Base-by-base conservation (phyloP, 805 yeast species). In the Lipomyces oligophaga region DNA sequence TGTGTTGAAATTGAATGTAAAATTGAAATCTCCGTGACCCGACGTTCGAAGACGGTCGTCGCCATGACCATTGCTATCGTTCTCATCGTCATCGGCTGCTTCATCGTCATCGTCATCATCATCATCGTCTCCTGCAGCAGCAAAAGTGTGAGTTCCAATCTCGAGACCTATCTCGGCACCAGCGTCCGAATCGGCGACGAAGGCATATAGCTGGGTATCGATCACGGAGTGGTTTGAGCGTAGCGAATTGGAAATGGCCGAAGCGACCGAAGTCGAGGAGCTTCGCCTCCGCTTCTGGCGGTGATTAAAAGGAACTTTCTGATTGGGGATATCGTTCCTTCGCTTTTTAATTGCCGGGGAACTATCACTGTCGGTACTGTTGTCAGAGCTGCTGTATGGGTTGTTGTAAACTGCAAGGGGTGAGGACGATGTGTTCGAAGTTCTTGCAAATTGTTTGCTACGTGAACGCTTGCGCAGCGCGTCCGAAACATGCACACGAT, bases 31-130 rank as follows among this genome's bases (percentile, higher is more conserved):
- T n/a, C n/a, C n/a, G n/a, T n/a, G n/a, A n/a, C n/a, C n/a, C n/a
- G n/a, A n/a, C n/a, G n/a, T n/a, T n/a, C n/a, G n/a, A n/a, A n/a
- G n/a, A n/a, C n/a, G n/a, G 39, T 79, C 87, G 4, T 50, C 59
- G 28, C 61, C 65, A 15, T 67, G 61, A 16, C 38, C 45, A 16
- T 41, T 35, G 22, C 27, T 35, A 34, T 34, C 40, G 11, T 24
- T 35, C 21, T 28, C 40, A 22, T 41, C 47, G 32, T 49, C 55
- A 20, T 49, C 55, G 7, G 45, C 55, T 1, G 34, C 45, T 15
- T 36, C 34, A 13, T 31, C 49, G 26, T 42, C 48, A 20, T 43
- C 49, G 3, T 38, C 55, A 3, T 33, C 41, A 5, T 45, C 44
- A 10, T 37, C 43, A 34, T 58, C 59, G 27, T 66, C 68, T 16